Percentiles rank a stretch among this genome's conserved stretches.
These are phyloP conservation scores for Chara braunii DNA, from an alignment of 139 green algal species.

Conservation along the genomic window DNA sequence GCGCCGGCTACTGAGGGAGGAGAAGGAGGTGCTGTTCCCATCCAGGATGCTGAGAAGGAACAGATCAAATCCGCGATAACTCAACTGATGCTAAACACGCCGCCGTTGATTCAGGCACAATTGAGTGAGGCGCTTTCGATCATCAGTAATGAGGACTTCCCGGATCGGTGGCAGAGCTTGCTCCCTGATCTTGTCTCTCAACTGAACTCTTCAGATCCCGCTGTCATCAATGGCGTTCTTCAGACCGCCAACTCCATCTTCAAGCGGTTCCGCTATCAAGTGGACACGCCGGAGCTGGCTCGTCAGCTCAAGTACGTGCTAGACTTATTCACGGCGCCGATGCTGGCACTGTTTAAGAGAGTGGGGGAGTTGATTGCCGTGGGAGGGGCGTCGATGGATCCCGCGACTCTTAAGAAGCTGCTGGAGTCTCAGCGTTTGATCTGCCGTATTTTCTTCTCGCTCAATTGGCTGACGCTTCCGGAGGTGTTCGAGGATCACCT, in stretches of 20 bases:
- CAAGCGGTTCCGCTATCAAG: constrained; percentile 75
- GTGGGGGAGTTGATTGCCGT: constrained; percentile 23
- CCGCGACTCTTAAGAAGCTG: constrained; percentile 48
- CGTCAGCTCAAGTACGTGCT: constrained; percentile 64
- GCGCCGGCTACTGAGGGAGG: not conserved
- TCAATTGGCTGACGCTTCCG: constrained; percentile 86
- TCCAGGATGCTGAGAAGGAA: constrained; percentile 57
- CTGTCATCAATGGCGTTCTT: constrained; percentile 70
- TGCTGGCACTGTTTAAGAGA: constrained; percentile 39
- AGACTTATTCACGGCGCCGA: constrained; percentile 53
- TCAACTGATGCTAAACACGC: constrained; percentile 79
- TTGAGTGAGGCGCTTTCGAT: constrained; percentile 86
- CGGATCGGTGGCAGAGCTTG: constrained; percentile 69
- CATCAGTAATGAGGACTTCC: constrained; percentile 86
- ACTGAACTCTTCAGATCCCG: constrained; percentile 53
- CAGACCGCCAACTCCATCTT: constrained; percentile 90
- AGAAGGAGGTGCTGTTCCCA: constrained; percentile 16
- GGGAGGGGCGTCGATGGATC: constrained; percentile 17
- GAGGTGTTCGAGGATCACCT: constrained; percentile 83
- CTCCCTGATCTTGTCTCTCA: constrained; percentile 79
- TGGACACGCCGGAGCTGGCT: constrained; percentile 55
- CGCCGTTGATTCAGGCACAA: constrained; percentile 41
- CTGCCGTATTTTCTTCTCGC: constrained; percentile 82
- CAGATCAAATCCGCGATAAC: constrained; percentile 80
- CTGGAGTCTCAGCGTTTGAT: constrained; percentile 60